Evolutionary conservation across 345 rosid species (phyloP), one percentile per base, ranked within the genome.

Genomic region (Sisymbrium altissimum): DNA sequence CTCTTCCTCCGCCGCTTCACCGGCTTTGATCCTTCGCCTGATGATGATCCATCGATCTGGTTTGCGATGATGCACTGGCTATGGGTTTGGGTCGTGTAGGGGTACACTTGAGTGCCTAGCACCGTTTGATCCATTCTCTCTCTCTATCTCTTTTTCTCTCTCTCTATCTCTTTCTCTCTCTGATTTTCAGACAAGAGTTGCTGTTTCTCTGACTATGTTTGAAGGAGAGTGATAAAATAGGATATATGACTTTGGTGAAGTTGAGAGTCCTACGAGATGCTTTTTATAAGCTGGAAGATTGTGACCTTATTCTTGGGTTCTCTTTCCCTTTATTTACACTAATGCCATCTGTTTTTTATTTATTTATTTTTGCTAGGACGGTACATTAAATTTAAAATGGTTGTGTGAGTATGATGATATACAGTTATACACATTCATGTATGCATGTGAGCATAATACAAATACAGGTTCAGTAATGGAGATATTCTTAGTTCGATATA

Each of bases 1-100:
- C 78, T 89, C 35, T 88, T 78, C 73, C 89, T 80, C 33, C 96
- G 60, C 40, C 89, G 76, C 39, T 85, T 84, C 56, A 65, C 67
- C 17, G 62, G 76, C 49, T 88, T 91, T 3, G 71, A 21, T 67
- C 62, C 13, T 54, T 79, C 89, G 41, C 84, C 88, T 84, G 76
- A 49, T 59, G 66, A 57, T 57, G 73, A 74, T 50, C 69, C 73
- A 50, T 75, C 69, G 10, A 59, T 67, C 19, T 74, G 78, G 78
- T 66, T 49, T 4, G 60, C 12, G 48, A 41, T n/a, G 46, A 68
- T 52, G 56, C 74, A 40, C 56, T 68, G 56, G 64, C 40, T 15
- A 44, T 53, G 45, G 10, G 64, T 32, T 17, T 49, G 56, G 8
- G 38, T 46, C 23, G 63, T 60, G 79, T 60, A 75, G 7, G 63